Evolutionary conservation across 2,329 filamentous ascomycete species (phyloP), one percentile per base, ranked within the genome.

Genomic region (Drechslerella coelobrocha): DNA sequence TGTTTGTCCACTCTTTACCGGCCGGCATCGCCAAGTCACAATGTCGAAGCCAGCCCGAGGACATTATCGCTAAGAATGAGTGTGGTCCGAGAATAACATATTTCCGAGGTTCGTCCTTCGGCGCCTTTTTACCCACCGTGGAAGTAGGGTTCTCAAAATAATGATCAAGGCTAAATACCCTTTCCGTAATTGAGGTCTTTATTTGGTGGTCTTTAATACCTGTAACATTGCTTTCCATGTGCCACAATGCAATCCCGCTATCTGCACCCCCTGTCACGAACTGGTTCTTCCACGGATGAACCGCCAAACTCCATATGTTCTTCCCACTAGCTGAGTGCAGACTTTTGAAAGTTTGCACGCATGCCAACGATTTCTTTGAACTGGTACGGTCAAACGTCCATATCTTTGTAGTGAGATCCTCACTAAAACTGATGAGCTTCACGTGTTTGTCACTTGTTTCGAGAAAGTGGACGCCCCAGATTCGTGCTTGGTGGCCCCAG

Each of bases 401-500:
- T 31, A 75, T 73, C 47, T 60, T 74, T 14, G 73, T 66, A 7
- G 75, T 75, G 19, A 76, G 59, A 31, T 77, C 73, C 2, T 74
- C 73, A 7, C 75, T 73, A 19, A 52, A 61, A 14, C 71, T 73
- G 0, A 74, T 37, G 19, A 75, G 43, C 6, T 56, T 41, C 2
- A 73, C 43, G 10, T 66, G 23, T 8, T 56, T 59, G 19, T 61
- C 41, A 10, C 34, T 14, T 6, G 23, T 41, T n/a, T 59, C 34
- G 5, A 87, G 79, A 73, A 97, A 94, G 60, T 84, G 84, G 7
- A 96, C 86, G 48, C 86, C 85, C 94, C 94, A 99, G 73, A 99
- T 96, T 65, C 94, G 86, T 6, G 93, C 96, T 2, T 84, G 80
- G 78, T 99, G 94, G 0, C 89, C 93, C 89, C 94, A 96, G 1